phyloP scores from a whole-genome alignment of 495 filamentous ascomycete genomes.

The Annulohypoxylon moriforme region DNA sequence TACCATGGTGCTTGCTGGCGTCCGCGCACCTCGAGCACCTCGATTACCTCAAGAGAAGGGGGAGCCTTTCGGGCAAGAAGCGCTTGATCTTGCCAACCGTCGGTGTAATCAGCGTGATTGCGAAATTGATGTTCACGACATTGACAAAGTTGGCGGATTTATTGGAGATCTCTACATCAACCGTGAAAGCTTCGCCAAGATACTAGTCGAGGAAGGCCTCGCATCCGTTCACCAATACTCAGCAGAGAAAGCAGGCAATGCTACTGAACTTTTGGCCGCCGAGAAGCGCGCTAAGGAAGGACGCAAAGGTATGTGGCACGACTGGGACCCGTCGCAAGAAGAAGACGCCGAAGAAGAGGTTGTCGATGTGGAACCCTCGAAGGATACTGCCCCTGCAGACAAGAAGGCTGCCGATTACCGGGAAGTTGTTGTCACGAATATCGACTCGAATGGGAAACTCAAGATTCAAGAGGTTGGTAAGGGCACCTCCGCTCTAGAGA shows the following conservation, averaged over 20 bases:
- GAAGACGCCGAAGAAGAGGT: constrained; percentile 66
- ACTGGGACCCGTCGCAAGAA: constrained; percentile 90
- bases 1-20: constrained; percentile 93
- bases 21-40: constrained; percentile 87
- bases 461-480: constrained; percentile 90
- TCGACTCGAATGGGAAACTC: constrained; percentile 78
- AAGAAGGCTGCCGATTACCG: constrained; percentile 85
- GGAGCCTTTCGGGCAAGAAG: constrained; percentile 96
- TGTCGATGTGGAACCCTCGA: constrained; percentile 61
- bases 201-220: constrained; percentile 92
- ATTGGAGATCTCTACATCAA: constrained; percentile 94
- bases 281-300: constrained; percentile 88
- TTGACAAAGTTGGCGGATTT: constrained; percentile 96
- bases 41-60: constrained; percentile 81
- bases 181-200: constrained; percentile 95
- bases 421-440: constrained; percentile 88
- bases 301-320: constrained; percentile 88
- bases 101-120: constrained; percentile 94
- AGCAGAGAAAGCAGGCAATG: constrained; percentile 92
- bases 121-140: constrained; percentile 94
- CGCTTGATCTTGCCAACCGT: constrained; percentile 86
- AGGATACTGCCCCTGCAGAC: constrained; percentile 58
- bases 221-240: constrained; percentile 94
- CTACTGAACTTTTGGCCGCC: constrained; percentile 85
- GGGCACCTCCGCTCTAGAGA: constrained; percentile 81